phyloP scores from a whole-genome alignment of 768 basidiomycete genomes.

The Kwoniella sp. region DNA sequence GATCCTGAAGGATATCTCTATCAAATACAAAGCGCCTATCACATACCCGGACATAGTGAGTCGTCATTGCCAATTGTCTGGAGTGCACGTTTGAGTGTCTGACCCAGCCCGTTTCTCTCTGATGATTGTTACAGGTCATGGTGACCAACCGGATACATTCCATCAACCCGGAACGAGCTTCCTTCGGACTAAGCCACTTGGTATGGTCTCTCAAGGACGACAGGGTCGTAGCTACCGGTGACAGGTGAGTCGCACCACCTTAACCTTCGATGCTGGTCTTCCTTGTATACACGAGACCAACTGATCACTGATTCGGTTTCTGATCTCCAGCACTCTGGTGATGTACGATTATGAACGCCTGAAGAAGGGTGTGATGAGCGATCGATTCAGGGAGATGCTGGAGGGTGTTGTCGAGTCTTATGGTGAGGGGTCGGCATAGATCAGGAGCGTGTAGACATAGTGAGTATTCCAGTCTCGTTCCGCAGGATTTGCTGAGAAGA shows the following conservation, averaged over 20 bases:
- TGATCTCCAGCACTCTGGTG: constrained; percentile 34
- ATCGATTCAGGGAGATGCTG: constrained; percentile 31
- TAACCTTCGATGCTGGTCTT: not conserved
- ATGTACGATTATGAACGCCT: constrained; percentile 48
- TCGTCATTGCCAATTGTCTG: constrained; percentile 9
- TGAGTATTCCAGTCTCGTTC: not conserved
- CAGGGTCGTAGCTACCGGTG: constrained; percentile 38
- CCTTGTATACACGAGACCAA: not conserved
- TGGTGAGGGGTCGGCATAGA: constrained; percentile 9
- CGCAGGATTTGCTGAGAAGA: too few relatives aligned
- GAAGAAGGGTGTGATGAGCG: constrained; percentile 35
- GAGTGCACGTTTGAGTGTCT: not conserved
- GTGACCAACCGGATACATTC: constrained; percentile 36
- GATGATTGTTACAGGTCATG: constrained; percentile 35
- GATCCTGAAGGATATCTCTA: constrained; percentile 45
- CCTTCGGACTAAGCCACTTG: constrained; percentile 35
- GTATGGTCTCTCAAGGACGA: constrained; percentile 40
- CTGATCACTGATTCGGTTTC: not conserved
- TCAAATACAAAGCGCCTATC: constrained; percentile 42
- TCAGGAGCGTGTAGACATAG: not conserved
- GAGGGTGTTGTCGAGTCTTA: constrained; percentile 16
- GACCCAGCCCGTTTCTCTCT: not conserved
- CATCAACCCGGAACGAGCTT: constrained; percentile 33
- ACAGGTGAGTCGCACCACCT: constrained; percentile 31
- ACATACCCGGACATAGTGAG: constrained; percentile 49